A percentile compares a stretch with the other conserved stretches of the same genome.
phyloP scores from a whole-genome alignment of 2,329 filamentous ascomycete genomes.

The Aureobasidium sp. region DNA sequence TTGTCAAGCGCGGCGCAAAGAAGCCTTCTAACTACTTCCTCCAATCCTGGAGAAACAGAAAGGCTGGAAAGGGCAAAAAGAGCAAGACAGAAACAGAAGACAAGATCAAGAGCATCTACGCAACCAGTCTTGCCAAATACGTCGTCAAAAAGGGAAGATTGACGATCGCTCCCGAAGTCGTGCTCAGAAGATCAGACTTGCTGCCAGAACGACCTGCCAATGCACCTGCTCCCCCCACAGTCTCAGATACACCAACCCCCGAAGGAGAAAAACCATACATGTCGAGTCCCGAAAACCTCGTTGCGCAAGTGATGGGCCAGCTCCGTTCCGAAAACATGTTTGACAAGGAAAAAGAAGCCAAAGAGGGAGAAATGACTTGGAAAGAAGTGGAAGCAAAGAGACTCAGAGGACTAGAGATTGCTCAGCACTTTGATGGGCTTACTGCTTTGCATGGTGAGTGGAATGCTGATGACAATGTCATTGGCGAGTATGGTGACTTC shows the following conservation, averaged over 20 bases:
- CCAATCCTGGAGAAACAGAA: constrained; percentile 36
- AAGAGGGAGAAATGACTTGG: constrained; percentile 46
- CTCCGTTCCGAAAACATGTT: constrained; percentile 2
- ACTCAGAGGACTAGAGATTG: constrained; percentile 45
- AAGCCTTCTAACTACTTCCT: constrained; percentile 35
- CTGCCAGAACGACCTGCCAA: constrained; percentile 65
- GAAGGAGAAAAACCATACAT: constrained; percentile 21
- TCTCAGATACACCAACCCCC: constrained; percentile 19
- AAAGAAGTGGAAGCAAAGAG: constrained; percentile 52
- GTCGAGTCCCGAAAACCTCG: constrained; percentile 21
- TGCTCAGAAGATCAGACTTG: constrained; percentile 63
- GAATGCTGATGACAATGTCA: constrained; percentile 32
- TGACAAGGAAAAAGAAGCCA: constrained; percentile 15
- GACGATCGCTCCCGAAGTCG: constrained; percentile 73
- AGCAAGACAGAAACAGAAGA: constrained; percentile 21
- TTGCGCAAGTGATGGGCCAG: constrained; percentile 19
- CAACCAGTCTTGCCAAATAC: constrained; percentile 42
- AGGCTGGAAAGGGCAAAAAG: constrained; percentile 17
- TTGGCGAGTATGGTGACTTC: constrained; percentile 36
- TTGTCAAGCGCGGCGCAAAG: constrained; percentile 38
- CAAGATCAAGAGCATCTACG: constrained; percentile 38
- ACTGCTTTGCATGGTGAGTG: constrained; percentile 48
- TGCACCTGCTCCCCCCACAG: constrained; percentile 15
- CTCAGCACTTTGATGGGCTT: constrained; percentile 46
- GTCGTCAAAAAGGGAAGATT: constrained; percentile 52